phyloP scores from a whole-genome alignment of 345 rosid species.

The Lepidium didymum region DNA sequence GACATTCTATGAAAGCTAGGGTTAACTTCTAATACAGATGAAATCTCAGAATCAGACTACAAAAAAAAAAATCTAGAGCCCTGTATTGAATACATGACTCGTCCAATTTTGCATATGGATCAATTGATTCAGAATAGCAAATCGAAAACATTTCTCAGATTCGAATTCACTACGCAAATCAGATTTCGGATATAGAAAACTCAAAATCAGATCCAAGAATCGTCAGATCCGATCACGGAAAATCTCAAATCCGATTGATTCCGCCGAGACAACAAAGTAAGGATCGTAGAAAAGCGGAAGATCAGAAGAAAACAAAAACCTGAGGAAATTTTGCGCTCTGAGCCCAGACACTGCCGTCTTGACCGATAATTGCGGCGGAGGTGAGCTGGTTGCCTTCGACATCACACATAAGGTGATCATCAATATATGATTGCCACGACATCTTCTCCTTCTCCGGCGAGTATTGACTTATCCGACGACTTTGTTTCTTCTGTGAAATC shows the following conservation, averaged over 20 bases:
- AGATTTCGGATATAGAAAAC: not conserved
- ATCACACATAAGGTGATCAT: too few species aligned
- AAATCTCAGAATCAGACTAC: conserved; percentile 4
- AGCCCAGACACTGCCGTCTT: too few species aligned
- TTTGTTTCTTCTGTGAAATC: conserved; percentile 8
- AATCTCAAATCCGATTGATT: not conserved
- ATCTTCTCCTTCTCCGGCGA: conserved; percentile 1
- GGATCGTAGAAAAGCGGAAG: not conserved
- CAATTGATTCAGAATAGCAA: not conserved
- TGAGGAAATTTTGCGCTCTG: too few species aligned
- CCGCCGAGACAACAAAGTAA: not conserved
- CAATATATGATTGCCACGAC: too few species aligned
- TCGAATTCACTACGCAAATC: not conserved
- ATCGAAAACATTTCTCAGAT: not conserved
- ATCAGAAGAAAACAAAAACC: too few species aligned
- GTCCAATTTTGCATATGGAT: not conserved
- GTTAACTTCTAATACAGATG: not conserved
- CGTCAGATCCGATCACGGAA: conserved; percentile 1
- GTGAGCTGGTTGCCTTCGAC: too few species aligned
- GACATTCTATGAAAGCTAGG: not conserved
- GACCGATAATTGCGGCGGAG: too few species aligned
- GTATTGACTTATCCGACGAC: not conserved
- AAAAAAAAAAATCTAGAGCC: not conserved
- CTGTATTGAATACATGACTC: not conserved
- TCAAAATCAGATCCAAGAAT: not conserved